Conservation (phyloP, 371 early-diverging fungal species). For the Mucor piriformis region DNA sequence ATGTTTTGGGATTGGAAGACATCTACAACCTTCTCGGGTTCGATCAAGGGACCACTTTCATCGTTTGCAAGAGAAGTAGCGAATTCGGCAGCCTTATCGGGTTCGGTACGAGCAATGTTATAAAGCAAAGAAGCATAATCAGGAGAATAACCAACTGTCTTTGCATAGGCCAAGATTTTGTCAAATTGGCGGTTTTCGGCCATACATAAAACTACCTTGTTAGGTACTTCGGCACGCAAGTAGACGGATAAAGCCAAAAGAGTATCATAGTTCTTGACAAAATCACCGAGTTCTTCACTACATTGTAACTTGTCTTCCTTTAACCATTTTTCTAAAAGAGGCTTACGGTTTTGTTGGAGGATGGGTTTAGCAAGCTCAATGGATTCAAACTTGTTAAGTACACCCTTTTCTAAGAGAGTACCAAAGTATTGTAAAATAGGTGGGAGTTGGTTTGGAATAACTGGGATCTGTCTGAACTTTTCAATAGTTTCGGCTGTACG, state of each 20-base stretch:
- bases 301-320: constrained; percentile 98
- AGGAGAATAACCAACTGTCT: constrained; percentile 91
- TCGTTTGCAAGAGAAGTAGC: constrained; percentile 86
- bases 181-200: constrained; percentile 95
- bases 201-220: constrained; percentile 94
- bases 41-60: constrained; percentile 81
- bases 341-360: constrained; percentile 88
- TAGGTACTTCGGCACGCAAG: constrained; percentile 89
- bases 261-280: constrained; percentile 90
- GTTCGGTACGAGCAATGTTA: constrained; percentile 87
- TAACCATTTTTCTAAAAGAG: constrained; percentile 96
- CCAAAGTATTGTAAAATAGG: constrained; percentile 98
- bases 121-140: constrained; percentile 90
- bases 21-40: constrained; percentile 88
- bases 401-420: constrained; percentile 92
- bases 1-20: constrained; percentile 91
- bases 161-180: constrained; percentile 94
- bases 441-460: constrained; percentile 80
- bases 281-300: constrained; percentile 97
- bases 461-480: constrained; percentile 86
- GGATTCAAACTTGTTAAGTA: constrained; percentile 92
- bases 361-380: constrained; percentile 94
- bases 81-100: constrained; percentile 94
- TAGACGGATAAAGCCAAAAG: constrained; percentile 95
- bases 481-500: constrained; percentile 96